phyloP scores from a whole-genome alignment of 495 filamentous ascomycete genomes.

The Aspergillus conjunctus region DNA sequence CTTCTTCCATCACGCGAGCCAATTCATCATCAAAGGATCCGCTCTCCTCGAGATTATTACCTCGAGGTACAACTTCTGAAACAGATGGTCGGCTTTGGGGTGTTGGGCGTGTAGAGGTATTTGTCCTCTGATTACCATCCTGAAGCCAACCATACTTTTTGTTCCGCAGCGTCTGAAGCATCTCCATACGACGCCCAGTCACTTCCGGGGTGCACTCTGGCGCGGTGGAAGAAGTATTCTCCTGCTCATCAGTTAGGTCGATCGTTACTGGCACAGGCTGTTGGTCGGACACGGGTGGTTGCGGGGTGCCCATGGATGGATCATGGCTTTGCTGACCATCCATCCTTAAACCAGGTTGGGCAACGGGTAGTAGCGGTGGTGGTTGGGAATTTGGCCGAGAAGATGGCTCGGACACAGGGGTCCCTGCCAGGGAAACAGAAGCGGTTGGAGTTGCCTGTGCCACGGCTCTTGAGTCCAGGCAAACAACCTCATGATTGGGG shows the following conservation, averaged over 20 bases:
- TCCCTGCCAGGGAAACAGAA: not conserved
- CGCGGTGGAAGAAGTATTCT: slow-evolving; percentile 6
- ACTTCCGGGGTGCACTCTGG: slow-evolving; percentile 11
- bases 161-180: slow-evolving; percentile 26
- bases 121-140: not conserved
- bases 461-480: not conserved
- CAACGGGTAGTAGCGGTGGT: not conserved
- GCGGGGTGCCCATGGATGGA: not conserved
- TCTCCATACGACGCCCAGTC: slow-evolving; percentile 10
- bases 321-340: too few relatives aligned
- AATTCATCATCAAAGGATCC: slow-evolving; percentile 25
- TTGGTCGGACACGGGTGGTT: not conserved
- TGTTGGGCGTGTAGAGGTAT: not conserved
- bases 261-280: slow-evolving; percentile 21
- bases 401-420: not conserved
- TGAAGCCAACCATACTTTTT: slow-evolving; percentile 34
- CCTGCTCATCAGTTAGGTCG: slow-evolving; percentile 29
- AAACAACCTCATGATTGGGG: not conserved
- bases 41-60: not conserved
- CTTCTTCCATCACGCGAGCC: slow-evolving; percentile 30
- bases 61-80: not conserved
- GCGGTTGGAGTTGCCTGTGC: not conserved
- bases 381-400: not conserved
- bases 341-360: too few relatives aligned
- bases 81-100: not conserved